Evolutionary conservation across 352 stramenopile species (phyloP), one percentile per base, ranked within the genome.

Genomic region (Phytophthora foliorum): DNA sequence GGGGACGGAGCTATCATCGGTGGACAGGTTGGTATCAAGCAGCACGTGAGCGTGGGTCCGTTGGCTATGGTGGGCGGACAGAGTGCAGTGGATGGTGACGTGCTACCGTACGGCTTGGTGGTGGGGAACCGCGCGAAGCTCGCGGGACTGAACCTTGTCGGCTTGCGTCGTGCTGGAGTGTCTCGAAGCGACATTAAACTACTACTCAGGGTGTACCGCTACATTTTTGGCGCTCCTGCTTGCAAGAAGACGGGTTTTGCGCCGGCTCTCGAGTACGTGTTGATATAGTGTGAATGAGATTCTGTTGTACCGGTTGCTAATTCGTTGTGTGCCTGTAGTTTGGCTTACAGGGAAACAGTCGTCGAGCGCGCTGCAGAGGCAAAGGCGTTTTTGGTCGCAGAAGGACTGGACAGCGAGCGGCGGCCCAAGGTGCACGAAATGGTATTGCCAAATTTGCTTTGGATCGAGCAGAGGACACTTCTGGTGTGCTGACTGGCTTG

Each of bases 91-190:
- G 87, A 94, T 56, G 85, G 80, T 10, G 86, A 95, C 44, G 85
- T 95, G 38, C 57, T 95, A n/a, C 86, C 88, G 4, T 95, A 90
- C 59, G 86, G 88, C 6, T 77, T 90, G 22, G 82, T 84, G 14
- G 78, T 86, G 6, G 88, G 88, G 0, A 96, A 96, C 62, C 83
- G 85, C 16, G 86, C 88, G 10, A 93, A 92, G 70, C 74, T 96
- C 19, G 73, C 80, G 6, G 85, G 88, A 0, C 58, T 96, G 19
- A 96, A 96, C 59, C 76, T 95, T 6, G 67, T 95, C 21, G 88
- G 88, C 0, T 63, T 96, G 6, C 80, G 88, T 19, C 81, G 88
- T 38, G 76, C 85, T 41, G 77, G 88, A 42, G 75, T 94, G 21
- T 81, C 82, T 14, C 70, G 85, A 29, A 64, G 71, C 38, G 76